These are phyloP conservation scores for Rhodotorula sphaerocarpa DNA, from an alignment of 768 basidiomycete species.

Conservation along the genomic window DNA sequence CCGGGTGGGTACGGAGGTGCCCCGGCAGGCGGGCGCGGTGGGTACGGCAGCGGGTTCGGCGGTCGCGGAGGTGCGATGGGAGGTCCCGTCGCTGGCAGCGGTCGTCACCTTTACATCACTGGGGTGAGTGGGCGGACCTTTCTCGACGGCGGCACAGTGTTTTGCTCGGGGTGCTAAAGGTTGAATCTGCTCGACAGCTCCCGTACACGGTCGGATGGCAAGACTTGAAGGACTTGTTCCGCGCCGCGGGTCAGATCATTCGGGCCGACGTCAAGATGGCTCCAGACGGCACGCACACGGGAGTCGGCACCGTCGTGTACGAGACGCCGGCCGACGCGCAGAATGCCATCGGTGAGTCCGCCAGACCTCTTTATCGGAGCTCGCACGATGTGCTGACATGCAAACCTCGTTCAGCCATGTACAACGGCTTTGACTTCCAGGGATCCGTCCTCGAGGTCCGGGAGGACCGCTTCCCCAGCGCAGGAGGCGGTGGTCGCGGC, in stretches of 20 bases:
- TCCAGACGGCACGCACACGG: slow-evolving; percentile 59
- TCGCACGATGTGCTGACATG: not conserved
- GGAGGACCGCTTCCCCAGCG: slow-evolving; percentile 67
- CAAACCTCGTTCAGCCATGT: slow-evolving; percentile 64
- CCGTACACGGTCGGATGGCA: slow-evolving; percentile 99
- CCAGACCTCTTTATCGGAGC: not conserved
- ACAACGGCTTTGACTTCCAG: slow-evolving; percentile 96
- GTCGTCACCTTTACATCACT: slow-evolving; percentile 23
- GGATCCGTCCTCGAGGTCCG: slow-evolving; percentile 90
- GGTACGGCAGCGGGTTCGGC: slow-evolving; percentile 28
- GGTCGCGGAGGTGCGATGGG: slow-evolving; percentile 19
- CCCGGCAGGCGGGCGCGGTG: too few relatives aligned
- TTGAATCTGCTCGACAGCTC: too few relatives aligned
- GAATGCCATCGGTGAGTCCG: slow-evolving; percentile 73
- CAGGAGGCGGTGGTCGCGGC: slow-evolving; percentile 53
- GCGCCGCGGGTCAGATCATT: slow-evolving; percentile 86
- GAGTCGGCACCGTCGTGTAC: slow-evolving; percentile 90
- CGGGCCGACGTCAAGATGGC: slow-evolving; percentile 90
- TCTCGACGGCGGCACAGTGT: slow-evolving; percentile 2
- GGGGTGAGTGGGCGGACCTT: slow-evolving; percentile 31
- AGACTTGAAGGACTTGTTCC: slow-evolving; percentile 93
- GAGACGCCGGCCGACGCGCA: slow-evolving; percentile 82
- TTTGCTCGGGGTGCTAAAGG: too few relatives aligned
- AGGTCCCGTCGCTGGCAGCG: slow-evolving; percentile 12
- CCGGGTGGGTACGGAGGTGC: too few relatives aligned